Base-by-base conservation (phyloP, 345 rosid species). In the Eucalyptus regnans region DNA sequence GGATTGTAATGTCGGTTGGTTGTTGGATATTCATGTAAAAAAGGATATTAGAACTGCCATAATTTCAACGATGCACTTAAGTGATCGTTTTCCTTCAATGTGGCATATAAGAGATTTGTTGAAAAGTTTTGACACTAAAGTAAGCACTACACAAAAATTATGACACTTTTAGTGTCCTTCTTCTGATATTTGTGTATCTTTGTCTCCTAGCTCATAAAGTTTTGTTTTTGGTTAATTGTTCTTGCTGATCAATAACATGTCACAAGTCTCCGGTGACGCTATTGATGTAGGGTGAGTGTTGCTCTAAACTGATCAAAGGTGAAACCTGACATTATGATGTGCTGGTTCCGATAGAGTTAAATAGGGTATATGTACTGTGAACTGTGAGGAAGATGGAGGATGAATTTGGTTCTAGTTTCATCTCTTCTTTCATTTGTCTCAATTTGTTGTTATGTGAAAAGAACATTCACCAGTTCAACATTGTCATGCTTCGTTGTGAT, bases 91-190 rank as follows among this genome's bases (percentile, higher is more conserved):
- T 56, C 62, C 27, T 56, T 56, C 2, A 0, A 56, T 22, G 27
- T 4, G 11, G 27, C 62, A 56, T 22, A 8, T 56, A 56, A 56
- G 27, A 20, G 27, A 56, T 56, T 15, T 3, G 0, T 20, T 22
- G 12, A 56, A 56, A 56, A 56, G 5, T 56, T 22, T 56, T 56
- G 5, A 0, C 12, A 22, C 27, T 22, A 56, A 56, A 56, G 1
- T 56, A 56, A 56, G 27, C 1, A 56, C 12, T 0, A 2, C 0
- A 22, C 27, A 9, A 56, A 56, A 56, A 1, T 22, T 54, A 54
- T 54, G 5, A 54, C 11, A 54, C 27, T 54, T 54, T 22, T 22
- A 54, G 56, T 18, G 56, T 52, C 23, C 4, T 50, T 50, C 1
- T 17, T 50, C 1, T 17, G 0, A 27, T 60, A 60, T 27, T 60